Base-by-base conservation (phyloP, 495 filamentous ascomycete species). In the Glarea lozoyensis region DNA sequence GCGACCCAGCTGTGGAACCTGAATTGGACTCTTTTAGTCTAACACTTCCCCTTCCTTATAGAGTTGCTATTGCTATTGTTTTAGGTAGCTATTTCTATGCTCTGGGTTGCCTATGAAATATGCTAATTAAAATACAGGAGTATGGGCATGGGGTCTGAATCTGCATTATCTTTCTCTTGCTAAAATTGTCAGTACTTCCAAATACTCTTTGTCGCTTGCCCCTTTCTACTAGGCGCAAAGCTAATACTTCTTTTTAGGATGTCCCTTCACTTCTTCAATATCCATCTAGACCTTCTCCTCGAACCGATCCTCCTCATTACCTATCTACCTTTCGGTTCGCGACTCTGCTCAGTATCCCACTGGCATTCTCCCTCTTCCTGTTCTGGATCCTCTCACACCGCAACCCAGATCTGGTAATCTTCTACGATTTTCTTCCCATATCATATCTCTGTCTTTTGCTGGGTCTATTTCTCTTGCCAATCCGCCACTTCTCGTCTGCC, bases 81-180 rank as follows among this genome's bases (percentile, higher is more conserved):
- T 65, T 88, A 41, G 88, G 88, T 90, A 73, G 30, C 56, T 7
- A 20, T n/a, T 44, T 17, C 39, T 21, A 37, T 17, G 33, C 52
- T 52, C 19, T 10, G 18, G 16, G 13, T 21, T 19, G 4, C 3
- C 16, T 4, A n/a, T n/a, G n/a, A n/a, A 10, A 38, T 38, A 52
- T 40, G 37, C 48, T 52, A 36, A 60, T 37, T 22, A 29, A 40
- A 13, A 21, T 42, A 34, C 50, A 92, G 86, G 84, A 48, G 78
- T 93, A 52, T 94, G 88, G 88, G 86, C 82, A 52, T 95, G 87
- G 87, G 88, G 79, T 39, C 52, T 81, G 43, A 94, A 92, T 64
- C 74, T 94, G 16, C 86, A 94, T 39, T 88, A 82, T 61, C 74
- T 95, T 27, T 67, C 75, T 52, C 60, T 77, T 42, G 62, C 75